phyloP scores from a whole-genome alignment of 176 grass and related monocot species.

The Juncus inflexus region DNA sequence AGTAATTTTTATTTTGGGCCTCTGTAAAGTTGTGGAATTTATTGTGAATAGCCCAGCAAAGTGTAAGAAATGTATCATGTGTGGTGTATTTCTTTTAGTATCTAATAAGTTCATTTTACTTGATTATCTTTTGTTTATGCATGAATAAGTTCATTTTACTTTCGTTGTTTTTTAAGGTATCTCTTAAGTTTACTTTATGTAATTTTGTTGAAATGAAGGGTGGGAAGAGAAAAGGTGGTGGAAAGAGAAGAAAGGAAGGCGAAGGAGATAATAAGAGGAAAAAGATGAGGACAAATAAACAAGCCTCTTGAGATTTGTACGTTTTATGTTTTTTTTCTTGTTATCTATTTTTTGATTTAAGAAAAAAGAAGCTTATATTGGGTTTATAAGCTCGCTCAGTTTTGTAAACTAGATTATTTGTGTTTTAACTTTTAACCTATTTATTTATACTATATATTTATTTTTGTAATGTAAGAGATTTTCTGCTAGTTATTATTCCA shows the following conservation, averaged over 20 bases:
- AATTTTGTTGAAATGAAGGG: constrained; percentile 43
- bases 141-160: background rate
- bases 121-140: background rate
- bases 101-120: background rate
- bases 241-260: constrained; percentile 33
- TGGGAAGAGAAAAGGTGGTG: constrained; percentile 37
- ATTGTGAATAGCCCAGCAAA: too few relatives aligned
- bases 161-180: constrained; percentile 2
- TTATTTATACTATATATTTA: background rate
- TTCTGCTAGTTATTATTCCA: too few relatives aligned
- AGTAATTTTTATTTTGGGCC: background rate
- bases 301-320: constrained; percentile 1
- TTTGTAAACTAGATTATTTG: constrained; percentile 16
- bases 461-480: too few relatives aligned
- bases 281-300: constrained; percentile 47
- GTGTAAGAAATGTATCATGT: too few relatives aligned
- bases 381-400: constrained; percentile 23
- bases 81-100: background rate
- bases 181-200: background rate
- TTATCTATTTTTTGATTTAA: constrained; percentile 8
- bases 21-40: too few relatives aligned
- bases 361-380: background rate
- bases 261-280: constrained; percentile 33
- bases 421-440: constrained; percentile 12
- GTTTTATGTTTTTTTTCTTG: background rate